Evolutionary conservation across 164 flowering plant genomes (phyloP).

Genomic region (Akebia trifoliata): DNA sequence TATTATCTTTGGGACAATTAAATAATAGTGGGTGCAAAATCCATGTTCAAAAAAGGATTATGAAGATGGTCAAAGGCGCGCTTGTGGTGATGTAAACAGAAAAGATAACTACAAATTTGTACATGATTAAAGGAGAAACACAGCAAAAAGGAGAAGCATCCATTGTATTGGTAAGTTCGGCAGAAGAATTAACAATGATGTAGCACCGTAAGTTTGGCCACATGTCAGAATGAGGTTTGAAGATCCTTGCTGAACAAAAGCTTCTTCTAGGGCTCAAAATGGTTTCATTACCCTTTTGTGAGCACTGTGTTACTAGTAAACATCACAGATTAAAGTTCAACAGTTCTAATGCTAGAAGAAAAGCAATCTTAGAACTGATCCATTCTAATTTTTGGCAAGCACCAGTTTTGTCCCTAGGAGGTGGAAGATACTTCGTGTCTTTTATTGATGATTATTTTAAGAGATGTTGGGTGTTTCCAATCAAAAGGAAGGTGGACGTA

Average conservation of each 20-base stretch:
- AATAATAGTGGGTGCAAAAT: too few relatives aligned
- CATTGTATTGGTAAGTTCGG: conserved; percentile 1
- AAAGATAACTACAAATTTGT: conserved; percentile 12
- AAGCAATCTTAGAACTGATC: conserved; percentile 1
- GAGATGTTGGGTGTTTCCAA: conserved; percentile 16
- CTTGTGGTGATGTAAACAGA: neutral
- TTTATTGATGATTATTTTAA: too few relatives aligned
- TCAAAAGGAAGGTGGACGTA: conserved; percentile 12
- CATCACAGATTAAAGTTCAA: conserved; percentile 13
- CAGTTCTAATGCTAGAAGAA: too few relatives aligned
- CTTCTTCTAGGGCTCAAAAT: conserved; percentile 7
- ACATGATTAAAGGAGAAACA: conserved; percentile 6
- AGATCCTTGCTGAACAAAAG: conserved; percentile 9
- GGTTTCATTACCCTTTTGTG: neutral
- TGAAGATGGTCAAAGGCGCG: conserved; percentile 12
- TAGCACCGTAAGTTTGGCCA: conserved; percentile 17
- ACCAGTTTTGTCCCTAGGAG: conserved; percentile 10
- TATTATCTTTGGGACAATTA: too few relatives aligned
- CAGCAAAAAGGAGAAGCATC: neutral
- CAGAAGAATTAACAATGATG: conserved; percentile 7
- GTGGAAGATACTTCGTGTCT: too few relatives aligned
- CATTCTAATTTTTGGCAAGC: conserved; percentile 6
- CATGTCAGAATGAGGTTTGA: conserved; percentile 12
- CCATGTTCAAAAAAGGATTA: too few relatives aligned
- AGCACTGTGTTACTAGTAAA: conserved; percentile 17